Evolutionary conservation across 306 rosid genomes (phyloP).

Genomic region (Abrus precatorius): DNA sequence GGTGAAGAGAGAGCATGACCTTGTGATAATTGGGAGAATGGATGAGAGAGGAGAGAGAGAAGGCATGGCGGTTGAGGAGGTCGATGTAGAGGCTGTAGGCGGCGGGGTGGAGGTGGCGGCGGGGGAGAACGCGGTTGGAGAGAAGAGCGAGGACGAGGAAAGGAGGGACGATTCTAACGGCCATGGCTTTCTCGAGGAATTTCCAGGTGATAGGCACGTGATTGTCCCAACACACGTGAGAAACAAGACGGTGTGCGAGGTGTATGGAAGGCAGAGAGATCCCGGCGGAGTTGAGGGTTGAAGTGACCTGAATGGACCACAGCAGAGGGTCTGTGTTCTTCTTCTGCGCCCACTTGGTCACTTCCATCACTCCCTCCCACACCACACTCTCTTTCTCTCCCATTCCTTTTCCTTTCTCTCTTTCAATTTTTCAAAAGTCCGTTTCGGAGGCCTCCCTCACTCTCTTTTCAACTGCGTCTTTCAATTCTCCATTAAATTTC

Average conservation of each 20-base stretch:
- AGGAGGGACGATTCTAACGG: conserved; percentile 68
- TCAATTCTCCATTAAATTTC: too few relatives aligned
- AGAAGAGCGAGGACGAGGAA: conserved; percentile 75
- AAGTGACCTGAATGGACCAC: conserved; percentile 73
- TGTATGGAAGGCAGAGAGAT: conserved; percentile 71
- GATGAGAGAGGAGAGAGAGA: conserved; percentile 63
- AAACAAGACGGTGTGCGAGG: conserved; percentile 68
- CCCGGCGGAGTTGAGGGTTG: conserved; percentile 63
- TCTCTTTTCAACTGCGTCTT: not conserved
- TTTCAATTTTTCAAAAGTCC: not conserved
- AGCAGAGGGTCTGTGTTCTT: conserved; percentile 71
- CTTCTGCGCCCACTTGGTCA: conserved; percentile 75
- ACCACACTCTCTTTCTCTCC: not conserved
- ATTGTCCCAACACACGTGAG: conserved; percentile 80
- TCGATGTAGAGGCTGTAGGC: conserved; percentile 84
- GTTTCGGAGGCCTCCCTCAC: not conserved
- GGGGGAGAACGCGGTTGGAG: conserved; percentile 70
- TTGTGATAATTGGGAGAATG: conserved; percentile 59
- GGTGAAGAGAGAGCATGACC: conserved; percentile 71
- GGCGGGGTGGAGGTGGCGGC: conserved; percentile 70
- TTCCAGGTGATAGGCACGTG: conserved; percentile 83
- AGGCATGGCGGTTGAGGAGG: conserved; percentile 72
- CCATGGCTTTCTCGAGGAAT: conserved; percentile 75
- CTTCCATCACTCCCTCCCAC: conserved; percentile 74
- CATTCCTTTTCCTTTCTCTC: not conserved